Conservation (phyloP, 345 rosid species). For the Erucastrum elatum region DNA sequence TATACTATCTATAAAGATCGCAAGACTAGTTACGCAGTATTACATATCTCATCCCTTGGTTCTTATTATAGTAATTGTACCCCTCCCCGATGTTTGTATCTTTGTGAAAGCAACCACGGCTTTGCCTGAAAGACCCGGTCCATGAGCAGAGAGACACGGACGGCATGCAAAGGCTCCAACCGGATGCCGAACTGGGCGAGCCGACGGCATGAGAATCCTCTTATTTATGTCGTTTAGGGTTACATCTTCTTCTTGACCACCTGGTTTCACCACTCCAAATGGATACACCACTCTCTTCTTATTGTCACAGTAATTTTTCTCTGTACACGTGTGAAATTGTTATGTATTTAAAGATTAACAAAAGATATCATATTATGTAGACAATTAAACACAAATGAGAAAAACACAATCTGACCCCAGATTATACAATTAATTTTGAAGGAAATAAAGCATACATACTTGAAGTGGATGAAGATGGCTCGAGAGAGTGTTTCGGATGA, state of each 20-base stretch:
- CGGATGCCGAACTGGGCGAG: constrained; percentile 88
- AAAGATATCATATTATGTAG: neutral
- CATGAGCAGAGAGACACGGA: constrained; percentile 67
- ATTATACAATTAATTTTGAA: neutral
- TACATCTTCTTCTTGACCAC: constrained; percentile 82
- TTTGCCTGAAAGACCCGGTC: constrained; percentile 90
- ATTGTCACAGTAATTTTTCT: constrained; percentile 2
- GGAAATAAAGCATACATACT: constrained; percentile 7
- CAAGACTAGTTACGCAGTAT: neutral
- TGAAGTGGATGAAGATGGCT: constrained; percentile 20
- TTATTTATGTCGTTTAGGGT: constrained; percentile 83
- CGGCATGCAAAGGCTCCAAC: constrained; percentile 92
- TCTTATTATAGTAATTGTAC: constrained; percentile 92
- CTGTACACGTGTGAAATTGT: constrained; percentile 7
- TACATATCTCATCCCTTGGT: constrained; percentile 64
- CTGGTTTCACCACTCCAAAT: constrained; percentile 93
- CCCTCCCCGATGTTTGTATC: constrained; percentile 88
- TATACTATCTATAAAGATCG: neutral
- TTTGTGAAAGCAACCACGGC: constrained; percentile 87
- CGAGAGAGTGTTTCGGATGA: neutral
- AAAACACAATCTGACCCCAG: neutral
- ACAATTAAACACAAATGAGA: neutral
- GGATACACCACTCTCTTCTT: constrained; percentile 79
- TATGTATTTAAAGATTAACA: neutral
- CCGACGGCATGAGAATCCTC: constrained; percentile 81